Conservation (phyloP, 805 yeast genomes). For the Lachancea mirantina region DNA sequence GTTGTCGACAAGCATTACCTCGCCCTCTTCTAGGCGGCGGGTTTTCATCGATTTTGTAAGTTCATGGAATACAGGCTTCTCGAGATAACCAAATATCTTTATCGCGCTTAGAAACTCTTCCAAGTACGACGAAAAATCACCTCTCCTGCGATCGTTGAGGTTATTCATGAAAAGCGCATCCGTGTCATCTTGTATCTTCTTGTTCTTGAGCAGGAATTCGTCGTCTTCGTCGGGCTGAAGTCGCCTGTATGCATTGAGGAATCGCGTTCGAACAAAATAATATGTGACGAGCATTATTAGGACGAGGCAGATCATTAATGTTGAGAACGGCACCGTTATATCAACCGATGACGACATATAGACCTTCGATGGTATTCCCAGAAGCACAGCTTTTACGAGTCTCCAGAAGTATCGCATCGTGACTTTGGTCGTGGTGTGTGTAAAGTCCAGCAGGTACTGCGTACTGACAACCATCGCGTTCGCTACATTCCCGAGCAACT, state of each 20-base stretch:
- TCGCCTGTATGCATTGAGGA: constrained; percentile 7
- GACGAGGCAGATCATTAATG: constrained; percentile 2
- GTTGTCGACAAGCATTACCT: constrained; percentile 64
- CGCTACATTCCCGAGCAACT: too few relatives aligned
- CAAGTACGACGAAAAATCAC: constrained; percentile 53
- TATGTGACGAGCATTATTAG: constrained; percentile 7
- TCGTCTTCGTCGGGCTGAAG: constrained; percentile 8
- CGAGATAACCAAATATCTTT: constrained; percentile 89
- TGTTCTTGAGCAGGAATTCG: constrained; percentile 5
- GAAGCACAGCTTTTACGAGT: constrained; percentile 3
- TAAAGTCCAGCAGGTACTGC: too few relatives aligned
- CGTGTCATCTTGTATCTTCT: constrained; percentile 6
- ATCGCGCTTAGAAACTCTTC: constrained; percentile 89
- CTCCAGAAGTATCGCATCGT: too few relatives aligned
- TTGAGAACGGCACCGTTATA: constrained; percentile 6
- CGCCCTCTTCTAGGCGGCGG: constrained; percentile 70
- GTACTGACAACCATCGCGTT: too few relatives aligned
- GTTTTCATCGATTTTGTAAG: constrained; percentile 88
- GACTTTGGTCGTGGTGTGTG: too few relatives aligned
- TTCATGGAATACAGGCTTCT: constrained; percentile 85
- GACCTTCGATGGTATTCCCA: constrained; percentile 6
- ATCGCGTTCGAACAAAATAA: constrained; percentile 4
- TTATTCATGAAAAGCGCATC: constrained; percentile 7
- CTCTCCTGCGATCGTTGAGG: constrained; percentile 2
- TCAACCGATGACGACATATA: constrained; percentile 5